phyloP scores from a whole-genome alignment of 1,284 basidiomycete species.

The Rhodotorula glutinis region DNA sequence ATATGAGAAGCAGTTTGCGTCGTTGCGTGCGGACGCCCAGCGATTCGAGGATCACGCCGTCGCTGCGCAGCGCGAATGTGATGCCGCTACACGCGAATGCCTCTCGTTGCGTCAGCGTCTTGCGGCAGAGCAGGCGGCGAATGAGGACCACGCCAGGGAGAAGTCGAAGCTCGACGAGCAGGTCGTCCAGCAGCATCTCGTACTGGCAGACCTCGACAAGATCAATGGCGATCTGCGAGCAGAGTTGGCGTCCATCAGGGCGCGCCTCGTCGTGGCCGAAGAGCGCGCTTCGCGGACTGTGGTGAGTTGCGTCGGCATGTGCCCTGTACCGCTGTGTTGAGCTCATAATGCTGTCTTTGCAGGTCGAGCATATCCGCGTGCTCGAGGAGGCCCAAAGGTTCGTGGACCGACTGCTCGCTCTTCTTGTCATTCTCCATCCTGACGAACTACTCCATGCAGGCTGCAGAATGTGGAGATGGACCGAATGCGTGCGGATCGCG shows the following conservation, averaged over 20 bases:
- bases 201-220: conserved; percentile 71
- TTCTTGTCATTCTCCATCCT: no score
- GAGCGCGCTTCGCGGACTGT: conserved; percentile 36
- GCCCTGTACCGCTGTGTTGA: no score
- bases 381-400: conserved; percentile 46
- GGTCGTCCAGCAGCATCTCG: conserved; percentile 65
- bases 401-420: neutral
- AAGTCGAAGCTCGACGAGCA: conserved; percentile 58
- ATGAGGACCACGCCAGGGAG: conserved; percentile 20
- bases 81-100: conserved; percentile 67
- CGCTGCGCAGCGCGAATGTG: conserved; percentile 76
- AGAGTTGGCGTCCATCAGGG: conserved; percentile 39
- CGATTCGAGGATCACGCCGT: conserved; percentile 84
- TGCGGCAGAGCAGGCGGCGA: conserved; percentile 36
- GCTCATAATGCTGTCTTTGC: conserved; percentile 59
- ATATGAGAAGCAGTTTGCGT: conserved; percentile 70
- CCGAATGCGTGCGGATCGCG: conserved; percentile 30
- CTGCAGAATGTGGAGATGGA: conserved; percentile 38
- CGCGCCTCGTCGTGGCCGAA: conserved; percentile 31
- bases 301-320: conserved; percentile 34
- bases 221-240: conserved; percentile 46
- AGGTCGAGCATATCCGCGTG: conserved; percentile 99
- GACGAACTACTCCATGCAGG: neutral
- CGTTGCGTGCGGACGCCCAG: conserved; percentile 70
- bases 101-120: conserved; percentile 61